Evolutionary conservation across 805 yeast species (phyloP).

Genomic region (Starmera pachycereana): DNA sequence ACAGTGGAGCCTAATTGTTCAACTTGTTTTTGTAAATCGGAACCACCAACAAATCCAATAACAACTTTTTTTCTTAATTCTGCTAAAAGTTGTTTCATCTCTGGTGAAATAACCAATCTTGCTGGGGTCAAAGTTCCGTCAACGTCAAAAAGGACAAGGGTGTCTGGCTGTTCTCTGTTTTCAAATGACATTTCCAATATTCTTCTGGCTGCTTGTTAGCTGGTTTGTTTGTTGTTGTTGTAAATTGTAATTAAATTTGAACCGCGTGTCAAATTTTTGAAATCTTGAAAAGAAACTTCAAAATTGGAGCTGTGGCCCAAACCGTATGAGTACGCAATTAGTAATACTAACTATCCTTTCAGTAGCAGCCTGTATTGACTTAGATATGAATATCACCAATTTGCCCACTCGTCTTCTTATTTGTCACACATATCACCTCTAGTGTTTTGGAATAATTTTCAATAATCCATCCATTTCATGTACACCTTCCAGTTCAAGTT

Average conservation of each 20-base stretch:
- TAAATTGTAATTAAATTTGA: no score
- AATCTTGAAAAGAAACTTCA: no score
- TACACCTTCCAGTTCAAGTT: no score
- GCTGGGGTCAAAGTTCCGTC: constrained; percentile 99
- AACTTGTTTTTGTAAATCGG: constrained; percentile 86
- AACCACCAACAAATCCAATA: constrained; percentile 97
- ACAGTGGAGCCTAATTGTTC: constrained; percentile 89
- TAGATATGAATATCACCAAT: not conserved
- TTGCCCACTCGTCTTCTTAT: no score
- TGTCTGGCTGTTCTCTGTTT: constrained; percentile 72
- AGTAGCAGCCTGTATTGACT: no score
- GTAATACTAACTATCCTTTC: no score
- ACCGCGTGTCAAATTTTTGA: no score
- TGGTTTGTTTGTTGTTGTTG: not conserved
- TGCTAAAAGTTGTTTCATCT: constrained; percentile 60
- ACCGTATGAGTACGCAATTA: no score
- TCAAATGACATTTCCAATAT: constrained; percentile 42
- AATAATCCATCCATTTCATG: no score
- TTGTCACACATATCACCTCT: no score
- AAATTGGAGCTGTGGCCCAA: no score
- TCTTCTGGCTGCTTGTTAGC: constrained; percentile 1
- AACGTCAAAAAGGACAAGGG: constrained; percentile 89
- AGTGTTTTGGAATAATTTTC: no score
- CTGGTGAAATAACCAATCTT: constrained; percentile 66
- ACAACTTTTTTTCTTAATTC: constrained; percentile 86